These are phyloP conservation scores for Chalciporus piperatus DNA, from an alignment of 768 basidiomycete species.

Conservation along the genomic window DNA sequence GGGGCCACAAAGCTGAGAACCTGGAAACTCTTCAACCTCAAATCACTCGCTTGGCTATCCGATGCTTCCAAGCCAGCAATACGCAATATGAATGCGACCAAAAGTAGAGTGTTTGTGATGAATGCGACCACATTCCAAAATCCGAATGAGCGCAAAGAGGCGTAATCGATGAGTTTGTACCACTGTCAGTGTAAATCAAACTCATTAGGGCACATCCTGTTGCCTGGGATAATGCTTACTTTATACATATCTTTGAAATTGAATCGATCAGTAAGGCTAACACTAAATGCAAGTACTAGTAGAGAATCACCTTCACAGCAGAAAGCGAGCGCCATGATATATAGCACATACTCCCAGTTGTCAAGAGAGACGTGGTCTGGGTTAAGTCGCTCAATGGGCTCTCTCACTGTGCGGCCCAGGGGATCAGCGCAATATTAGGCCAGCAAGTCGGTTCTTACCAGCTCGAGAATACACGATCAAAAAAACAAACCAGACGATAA, in stretches of 20 bases:
- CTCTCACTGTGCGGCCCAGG: slow-evolving; percentile 48
- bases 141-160: slow-evolving; percentile 75
- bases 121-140: slow-evolving; percentile 77
- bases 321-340: slow-evolving; percentile 76
- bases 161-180: slow-evolving; percentile 67
- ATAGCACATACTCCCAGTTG: slow-evolving; percentile 76
- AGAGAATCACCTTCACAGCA: slow-evolving; percentile 62
- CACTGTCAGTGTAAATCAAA: slow-evolving; percentile 41
- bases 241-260: slow-evolving; percentile 20
- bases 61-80: slow-evolving; percentile 48
- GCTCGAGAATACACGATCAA: slow-evolving; percentile 81
- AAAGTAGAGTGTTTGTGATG: slow-evolving; percentile 68
- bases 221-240: slow-evolving; percentile 11
- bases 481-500: slow-evolving; percentile 75
- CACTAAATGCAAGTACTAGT: not conserved
- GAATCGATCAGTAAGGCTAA: slow-evolving; percentile 39
- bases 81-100: slow-evolving; percentile 73
- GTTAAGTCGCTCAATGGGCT: slow-evolving; percentile 72
- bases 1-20: slow-evolving; percentile 85
- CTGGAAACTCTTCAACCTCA: slow-evolving; percentile 77
- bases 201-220: not conserved
- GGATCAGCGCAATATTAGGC: too few relatives aligned
- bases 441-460: slow-evolving; percentile 41
- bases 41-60: slow-evolving; percentile 33
- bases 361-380: slow-evolving; percentile 57